Evolutionary conservation across 352 stramenopile species (phyloP).

Genomic region (Globisporangium polare): DNA sequence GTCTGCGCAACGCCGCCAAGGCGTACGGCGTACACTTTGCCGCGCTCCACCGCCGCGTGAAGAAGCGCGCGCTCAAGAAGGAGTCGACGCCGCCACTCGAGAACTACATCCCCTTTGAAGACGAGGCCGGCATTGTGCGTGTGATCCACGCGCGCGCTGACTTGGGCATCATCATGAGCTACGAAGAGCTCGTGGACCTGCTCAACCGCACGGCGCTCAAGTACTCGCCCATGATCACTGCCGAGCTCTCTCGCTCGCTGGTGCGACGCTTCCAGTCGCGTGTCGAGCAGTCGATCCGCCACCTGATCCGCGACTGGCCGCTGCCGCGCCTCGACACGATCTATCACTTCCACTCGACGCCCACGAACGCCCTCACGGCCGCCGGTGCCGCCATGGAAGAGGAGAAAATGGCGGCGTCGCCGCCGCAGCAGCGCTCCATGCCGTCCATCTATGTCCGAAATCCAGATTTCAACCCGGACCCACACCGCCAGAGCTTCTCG

Average conservation of each 20-base stretch:
- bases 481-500: background rate
- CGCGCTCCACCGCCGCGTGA: constrained; percentile 48
- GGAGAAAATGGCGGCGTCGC: constrained; percentile 14
- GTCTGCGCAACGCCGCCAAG: constrained; percentile 40
- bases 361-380: constrained; percentile 4
- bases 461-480: background rate
- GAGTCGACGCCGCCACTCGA: constrained; percentile 22
- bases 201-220: constrained; percentile 47
- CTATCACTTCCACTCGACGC: constrained; percentile 25
- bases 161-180: constrained; percentile 64
- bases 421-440: constrained; percentile 5
- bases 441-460: background rate
- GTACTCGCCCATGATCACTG: constrained; percentile 35
- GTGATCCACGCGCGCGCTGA: constrained; percentile 53
- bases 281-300: constrained; percentile 46
- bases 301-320: constrained; percentile 49
- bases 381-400: constrained; percentile 14
- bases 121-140: constrained; percentile 53
- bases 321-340: constrained; percentile 31
- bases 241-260: constrained; percentile 45
- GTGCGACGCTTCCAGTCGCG: constrained; percentile 45
- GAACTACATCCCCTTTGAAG: constrained; percentile 45
- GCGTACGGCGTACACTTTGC: constrained; percentile 57
- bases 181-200: constrained; percentile 56
- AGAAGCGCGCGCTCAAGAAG: constrained; percentile 53